phyloP scores from a whole-genome alignment of 148 eudicot genomes.

The Rhododendron williamsianum region DNA sequence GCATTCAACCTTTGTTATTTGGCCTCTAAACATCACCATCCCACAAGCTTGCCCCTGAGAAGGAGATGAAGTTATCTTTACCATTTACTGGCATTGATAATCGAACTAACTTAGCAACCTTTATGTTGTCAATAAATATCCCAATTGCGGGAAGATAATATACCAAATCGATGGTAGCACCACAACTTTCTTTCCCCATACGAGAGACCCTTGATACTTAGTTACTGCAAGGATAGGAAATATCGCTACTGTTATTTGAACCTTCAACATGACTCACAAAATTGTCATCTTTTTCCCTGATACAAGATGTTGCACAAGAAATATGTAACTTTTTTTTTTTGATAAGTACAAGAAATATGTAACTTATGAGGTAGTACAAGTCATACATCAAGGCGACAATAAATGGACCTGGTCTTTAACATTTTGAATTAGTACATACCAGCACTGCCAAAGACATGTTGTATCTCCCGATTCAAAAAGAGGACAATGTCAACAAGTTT shows the following conservation, averaged over 20 bases:
- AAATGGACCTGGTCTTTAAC: neutral
- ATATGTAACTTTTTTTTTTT: neutral
- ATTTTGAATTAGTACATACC: conserved; percentile 26
- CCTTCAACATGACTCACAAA: neutral
- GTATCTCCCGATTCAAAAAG: conserved; percentile 44
- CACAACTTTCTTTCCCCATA: neutral
- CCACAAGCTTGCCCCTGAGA: neutral
- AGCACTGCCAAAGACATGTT: conserved; percentile 34
- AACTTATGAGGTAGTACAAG: neutral
- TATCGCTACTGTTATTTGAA: neutral
- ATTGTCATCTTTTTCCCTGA: neutral
- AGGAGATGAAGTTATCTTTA: neutral
- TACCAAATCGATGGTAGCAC: neutral
- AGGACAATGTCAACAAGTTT: conserved; percentile 58
- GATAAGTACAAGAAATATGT: neutral
- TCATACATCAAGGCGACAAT: neutral
- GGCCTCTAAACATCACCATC: neutral
- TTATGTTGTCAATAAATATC: neutral
- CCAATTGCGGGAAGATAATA: neutral
- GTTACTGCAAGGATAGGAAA: neutral
- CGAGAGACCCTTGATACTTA: neutral
- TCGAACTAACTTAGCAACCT: neutral
- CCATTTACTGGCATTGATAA: neutral
- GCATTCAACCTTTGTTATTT: neutral
- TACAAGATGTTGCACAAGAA: neutral